phyloP scores from a whole-genome alignment of 371 early-diverging fungal species.

The Mucor plumbeus region DNA sequence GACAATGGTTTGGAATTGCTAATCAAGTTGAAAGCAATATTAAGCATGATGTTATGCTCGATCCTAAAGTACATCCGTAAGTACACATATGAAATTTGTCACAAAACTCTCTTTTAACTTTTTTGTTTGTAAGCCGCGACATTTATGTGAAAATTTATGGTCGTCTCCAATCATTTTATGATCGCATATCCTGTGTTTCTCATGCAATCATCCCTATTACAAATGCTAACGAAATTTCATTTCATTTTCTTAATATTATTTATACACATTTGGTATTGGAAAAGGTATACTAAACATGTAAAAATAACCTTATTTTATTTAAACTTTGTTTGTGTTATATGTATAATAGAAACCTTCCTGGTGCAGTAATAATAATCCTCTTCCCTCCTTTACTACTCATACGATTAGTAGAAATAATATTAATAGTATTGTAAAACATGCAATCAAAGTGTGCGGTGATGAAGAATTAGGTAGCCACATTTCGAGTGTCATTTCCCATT shows the following conservation, averaged over 20 bases:
- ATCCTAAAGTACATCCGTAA: neutral
- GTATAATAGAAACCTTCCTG: neutral
- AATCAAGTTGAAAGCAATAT: neutral
- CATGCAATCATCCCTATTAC: slow-evolving; percentile 44
- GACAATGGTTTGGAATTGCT: neutral
- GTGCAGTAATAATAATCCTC: neutral
- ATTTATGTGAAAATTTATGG: slow-evolving; percentile 69
- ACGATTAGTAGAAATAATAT: neutral
- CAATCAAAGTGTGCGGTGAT: neutral
- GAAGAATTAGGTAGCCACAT: neutral
- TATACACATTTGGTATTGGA: slow-evolving; percentile 1
- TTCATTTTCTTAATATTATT: slow-evolving; percentile 61
- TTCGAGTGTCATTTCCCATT: neutral
- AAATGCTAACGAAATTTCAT: slow-evolving; percentile 74
- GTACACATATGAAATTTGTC: neutral
- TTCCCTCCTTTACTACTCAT: neutral
- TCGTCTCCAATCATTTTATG: slow-evolving; percentile 51
- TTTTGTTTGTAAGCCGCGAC: neutral
- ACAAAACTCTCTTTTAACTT: no score
- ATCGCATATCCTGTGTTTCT: slow-evolving; percentile 50
- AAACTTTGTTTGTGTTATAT: neutral
- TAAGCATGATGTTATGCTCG: no score
- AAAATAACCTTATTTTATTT: neutral
- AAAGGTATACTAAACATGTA: neutral
- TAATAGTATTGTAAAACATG: neutral